A percentile compares a stretch with the other conserved stretches of the same genome.
Conservation (phyloP, 164 flowering plant species). For the Akebia trifoliata region DNA sequence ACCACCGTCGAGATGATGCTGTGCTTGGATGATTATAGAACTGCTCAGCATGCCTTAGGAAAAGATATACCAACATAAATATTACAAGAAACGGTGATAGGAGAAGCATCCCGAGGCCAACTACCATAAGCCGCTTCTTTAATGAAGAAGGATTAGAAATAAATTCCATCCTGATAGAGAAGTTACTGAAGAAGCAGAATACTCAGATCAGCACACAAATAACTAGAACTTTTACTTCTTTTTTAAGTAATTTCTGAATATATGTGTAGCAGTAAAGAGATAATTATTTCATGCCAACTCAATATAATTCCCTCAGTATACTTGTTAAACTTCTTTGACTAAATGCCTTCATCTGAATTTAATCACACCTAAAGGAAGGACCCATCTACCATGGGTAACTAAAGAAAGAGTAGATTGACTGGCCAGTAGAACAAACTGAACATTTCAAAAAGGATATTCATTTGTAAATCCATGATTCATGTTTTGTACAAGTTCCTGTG, state of each 20-base stretch:
- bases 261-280: no score
- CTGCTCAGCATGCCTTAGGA: slow-evolving; percentile 93
- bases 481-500: no score
- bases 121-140: slow-evolving; percentile 81
- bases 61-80: slow-evolving; percentile 86
- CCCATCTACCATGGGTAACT: no score
- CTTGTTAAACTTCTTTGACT: no score
- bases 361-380: no score
- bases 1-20: slow-evolving; percentile 94
- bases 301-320: no score
- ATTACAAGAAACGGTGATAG: slow-evolving; percentile 92
- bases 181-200: slow-evolving; percentile 59
- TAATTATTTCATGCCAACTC: no score
- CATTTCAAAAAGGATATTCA: no score
- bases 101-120: slow-evolving; percentile 79
- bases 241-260: background rate
- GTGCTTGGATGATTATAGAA: slow-evolving; percentile 95
- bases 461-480: no score
- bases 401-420: no score
- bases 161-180: slow-evolving; percentile 64
- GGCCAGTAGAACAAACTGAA: no score
- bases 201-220: background rate
- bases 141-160: slow-evolving; percentile 63
- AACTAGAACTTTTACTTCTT: background rate
- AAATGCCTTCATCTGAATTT: no score